Conservation (phyloP, 2,329 filamentous ascomycete genomes). For the Trichoderma sp. region DNA sequence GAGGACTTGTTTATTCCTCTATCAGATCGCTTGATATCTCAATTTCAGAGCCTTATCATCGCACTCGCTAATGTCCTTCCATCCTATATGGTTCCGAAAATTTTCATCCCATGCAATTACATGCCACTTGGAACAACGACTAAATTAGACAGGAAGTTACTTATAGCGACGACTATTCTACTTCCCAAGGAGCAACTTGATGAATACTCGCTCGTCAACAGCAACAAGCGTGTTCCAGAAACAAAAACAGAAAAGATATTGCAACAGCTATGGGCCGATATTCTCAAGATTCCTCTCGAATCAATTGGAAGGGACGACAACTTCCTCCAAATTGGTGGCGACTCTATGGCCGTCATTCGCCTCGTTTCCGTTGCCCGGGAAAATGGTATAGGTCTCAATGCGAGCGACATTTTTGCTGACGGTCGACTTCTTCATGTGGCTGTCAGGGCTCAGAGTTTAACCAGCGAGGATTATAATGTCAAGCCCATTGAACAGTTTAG, state of each 20-base stretch:
- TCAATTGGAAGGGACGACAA: slow-evolving; percentile 31
- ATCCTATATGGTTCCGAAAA: slow-evolving; percentile 7
- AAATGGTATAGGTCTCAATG: slow-evolving; percentile 16
- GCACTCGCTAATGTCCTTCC: neutral
- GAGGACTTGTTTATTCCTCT: neutral
- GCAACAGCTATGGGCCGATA: slow-evolving; percentile 1
- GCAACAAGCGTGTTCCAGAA: neutral
- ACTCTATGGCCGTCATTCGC: slow-evolving; percentile 28
- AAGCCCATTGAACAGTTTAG: neutral
- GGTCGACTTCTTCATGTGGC: slow-evolving; percentile 21
- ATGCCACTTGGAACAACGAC: slow-evolving; percentile 10
- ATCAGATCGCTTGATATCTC: neutral
- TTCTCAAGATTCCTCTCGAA: slow-evolving; percentile 3
- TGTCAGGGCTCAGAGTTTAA: neutral
- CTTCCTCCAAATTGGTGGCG: slow-evolving; percentile 32
- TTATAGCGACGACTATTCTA: neutral
- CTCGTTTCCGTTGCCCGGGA: slow-evolving; percentile 9
- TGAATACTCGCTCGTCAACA: neutral
- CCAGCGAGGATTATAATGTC: neutral
- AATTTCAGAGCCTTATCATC: neutral
- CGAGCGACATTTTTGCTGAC: slow-evolving; percentile 29
- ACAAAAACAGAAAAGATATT: neutral
- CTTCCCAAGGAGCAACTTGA: neutral
- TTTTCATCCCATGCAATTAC: neutral
- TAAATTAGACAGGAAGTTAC: slow-evolving; percentile 16